Base-by-base conservation (phyloP, 208 protist species). In the Trypanosoma scelopori region DNA sequence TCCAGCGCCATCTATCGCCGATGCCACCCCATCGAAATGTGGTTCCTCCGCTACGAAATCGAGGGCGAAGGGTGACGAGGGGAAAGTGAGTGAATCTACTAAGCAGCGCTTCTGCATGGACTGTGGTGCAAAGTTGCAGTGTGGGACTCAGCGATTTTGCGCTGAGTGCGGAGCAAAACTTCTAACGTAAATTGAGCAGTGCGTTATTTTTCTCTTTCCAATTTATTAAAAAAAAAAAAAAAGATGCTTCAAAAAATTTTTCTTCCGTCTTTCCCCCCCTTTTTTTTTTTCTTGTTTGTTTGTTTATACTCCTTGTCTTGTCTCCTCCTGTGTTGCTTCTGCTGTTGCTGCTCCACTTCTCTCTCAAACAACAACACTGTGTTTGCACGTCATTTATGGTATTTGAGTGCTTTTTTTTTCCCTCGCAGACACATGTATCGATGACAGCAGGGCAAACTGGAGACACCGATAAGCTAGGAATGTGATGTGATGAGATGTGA, bases 101-200 rank as follows among this genome's bases (percentile, higher is more conserved):
- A 55, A 55, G 20, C 25, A 11, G 5, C 57, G 25, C 22, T 94
- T 90, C 61, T 94, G 89, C 66, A 74, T 76, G 47, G 72, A 85
- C 5, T 94, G 89, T 50, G 89, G 89, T 5, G 45, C 46, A 28
- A 83, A 85, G 25, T 51, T 87, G 7, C 41, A 41, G 5, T 16
- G 48, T 3, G 37, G 50, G 0, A 63, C 56, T 0, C 78, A 84
- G 28, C 76, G 74, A 23, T 94, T 92, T 63, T 94, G 89, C 49
- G 61, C 64, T 16, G 55, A 73, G 27, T 94, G 89, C 45, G 89
- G 89, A 12, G 62, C 65, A 55, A 89, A 86, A 63, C 35, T 91
- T 41, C 35, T 32, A 55, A 27, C 3, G 35, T 32, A 64, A 5
- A 23, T 12, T 20, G 41, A 46, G 15, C 12, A 41, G n/a, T 35